A percentile compares a stretch with the other conserved stretches of the same genome.
phyloP scores from a whole-genome alignment of 2,329 filamentous ascomycete genomes.

The Myriangium duriaei region DNA sequence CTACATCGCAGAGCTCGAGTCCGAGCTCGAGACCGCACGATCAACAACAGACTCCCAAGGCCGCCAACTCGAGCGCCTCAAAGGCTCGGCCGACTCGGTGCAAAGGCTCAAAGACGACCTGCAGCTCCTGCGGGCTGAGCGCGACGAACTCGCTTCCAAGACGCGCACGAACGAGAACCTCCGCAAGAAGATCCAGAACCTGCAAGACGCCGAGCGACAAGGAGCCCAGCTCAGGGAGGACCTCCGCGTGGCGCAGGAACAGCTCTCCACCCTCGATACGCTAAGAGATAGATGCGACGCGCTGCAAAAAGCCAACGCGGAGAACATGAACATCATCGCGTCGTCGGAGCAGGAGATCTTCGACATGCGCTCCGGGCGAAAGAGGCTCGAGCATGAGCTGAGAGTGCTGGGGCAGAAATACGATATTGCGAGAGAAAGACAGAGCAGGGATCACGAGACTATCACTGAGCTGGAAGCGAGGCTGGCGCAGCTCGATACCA shows the following conservation, averaged over 20 bases:
- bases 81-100: conserved; percentile 29
- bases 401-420: conserved; percentile 34
- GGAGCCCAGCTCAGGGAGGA: conserved; percentile 32
- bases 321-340: conserved; percentile 37
- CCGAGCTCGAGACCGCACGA: conserved; percentile 32
- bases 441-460: conserved; percentile 35
- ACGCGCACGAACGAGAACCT: conserved; percentile 40
- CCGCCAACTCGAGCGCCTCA: conserved; percentile 31
- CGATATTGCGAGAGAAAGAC: conserved; percentile 34
- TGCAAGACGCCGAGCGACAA: conserved; percentile 36
- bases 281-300: conserved; percentile 32
- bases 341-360: conserved; percentile 41
- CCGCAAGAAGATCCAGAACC: conserved; percentile 40
- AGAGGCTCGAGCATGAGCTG: conserved; percentile 36
- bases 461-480: conserved; percentile 35
- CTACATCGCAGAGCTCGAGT: conserved; percentile 38
- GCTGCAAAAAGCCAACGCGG: conserved; percentile 39
- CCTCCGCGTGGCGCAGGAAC: conserved; percentile 31
- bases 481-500: conserved; percentile 29
- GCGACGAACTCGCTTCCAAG: conserved; percentile 37
- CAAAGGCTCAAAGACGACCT: conserved; percentile 39
- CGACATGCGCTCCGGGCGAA: conserved; percentile 36
- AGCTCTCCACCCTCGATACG: conserved; percentile 32
- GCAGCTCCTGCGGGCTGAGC: conserved; percentile 36
- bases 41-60: conserved; percentile 34